A percentile compares a stretch with the other conserved stretches of the same genome.
Conservation (phyloP, 2,329 filamentous ascomycete genomes). For the Emergomyces pasteurianus region DNA sequence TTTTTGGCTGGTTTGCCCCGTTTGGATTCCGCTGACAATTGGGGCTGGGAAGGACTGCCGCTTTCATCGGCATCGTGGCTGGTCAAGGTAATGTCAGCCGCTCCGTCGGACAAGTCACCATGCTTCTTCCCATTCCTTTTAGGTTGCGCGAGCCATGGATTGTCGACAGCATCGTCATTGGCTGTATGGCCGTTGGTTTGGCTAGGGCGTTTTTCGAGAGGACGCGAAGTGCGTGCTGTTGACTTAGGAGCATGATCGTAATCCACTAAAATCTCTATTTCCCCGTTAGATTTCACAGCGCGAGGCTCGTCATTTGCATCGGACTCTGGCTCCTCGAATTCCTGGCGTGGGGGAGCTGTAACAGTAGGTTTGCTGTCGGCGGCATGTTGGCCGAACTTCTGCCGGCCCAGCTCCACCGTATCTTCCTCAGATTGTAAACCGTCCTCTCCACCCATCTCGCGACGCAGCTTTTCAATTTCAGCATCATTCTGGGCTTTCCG, state of each 20-base stretch:
- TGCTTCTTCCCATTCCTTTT: constrained; percentile 14
- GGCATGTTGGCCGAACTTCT: constrained; percentile 27
- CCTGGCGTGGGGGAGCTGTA: constrained; percentile 30
- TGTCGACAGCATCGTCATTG: constrained; percentile 14
- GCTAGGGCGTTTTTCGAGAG: constrained; percentile 4
- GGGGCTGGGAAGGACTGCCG: constrained; percentile 5
- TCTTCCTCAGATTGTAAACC: constrained; percentile 40
- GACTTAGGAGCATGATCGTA: constrained; percentile 14
- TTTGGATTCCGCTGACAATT: constrained; percentile 2
- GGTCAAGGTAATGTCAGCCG: constrained; percentile 11
- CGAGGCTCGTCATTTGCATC: constrained; percentile 30
- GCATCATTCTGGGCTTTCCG: constrained; percentile 72
- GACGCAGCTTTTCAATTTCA: constrained; percentile 55
- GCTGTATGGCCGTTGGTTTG: constrained; percentile 14
- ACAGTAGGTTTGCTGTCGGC: constrained; percentile 18
- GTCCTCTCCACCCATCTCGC: constrained; percentile 52
- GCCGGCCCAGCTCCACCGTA: constrained; percentile 50
- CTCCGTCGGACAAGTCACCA: constrained; percentile 4
- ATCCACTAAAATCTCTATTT: constrained; percentile 26
- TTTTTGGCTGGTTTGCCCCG: constrained; percentile 16
- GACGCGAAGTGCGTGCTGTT: not conserved
- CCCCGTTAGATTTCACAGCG: constrained; percentile 16
- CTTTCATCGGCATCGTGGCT: constrained; percentile 4
- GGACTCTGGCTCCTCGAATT: constrained; percentile 50
- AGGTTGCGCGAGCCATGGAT: constrained; percentile 24